Base-by-base conservation (phyloP, 306 rosid genomes). In the Castanopsis chinensis region DNA sequence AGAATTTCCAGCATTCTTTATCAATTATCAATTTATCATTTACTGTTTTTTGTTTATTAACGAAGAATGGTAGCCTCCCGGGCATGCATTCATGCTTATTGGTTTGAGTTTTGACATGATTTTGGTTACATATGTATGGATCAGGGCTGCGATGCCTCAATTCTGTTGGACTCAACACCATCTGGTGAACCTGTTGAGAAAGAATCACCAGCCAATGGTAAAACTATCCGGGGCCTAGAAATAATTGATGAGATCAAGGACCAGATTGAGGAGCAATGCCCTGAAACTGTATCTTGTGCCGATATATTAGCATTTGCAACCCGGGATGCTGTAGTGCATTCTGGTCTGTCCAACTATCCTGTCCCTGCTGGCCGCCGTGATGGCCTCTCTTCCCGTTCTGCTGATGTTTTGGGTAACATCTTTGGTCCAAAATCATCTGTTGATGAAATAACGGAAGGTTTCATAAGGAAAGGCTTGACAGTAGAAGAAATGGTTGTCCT, bases 111-210 rank as follows among this genome's bases (percentile, higher is more conserved):
- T 30, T 52, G 7, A 13, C 32, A 21, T 61, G 15, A 32, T 59
- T 35, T 20, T 65, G 61, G 15, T 19, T 51, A 28, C 32, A 25
- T n/a, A 20, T 35, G 17, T 45, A 69, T 64, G 28, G 27, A 11
- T 57, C 82, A 93, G 98, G 98, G 97, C 2, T 94, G 98, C 33
- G 98, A 92, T 81, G 92, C 91, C 8, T 94, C 98, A 3, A 5
- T 92, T 67, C 77, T 94, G 85, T 72, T 94, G 78, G 98, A 92
- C 72, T 23, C 51, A 13, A 19, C 85, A 3, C 81, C 70, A 8
- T 8, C 68, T 0, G 81, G 83, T 1, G 87, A 84, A 1, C 67
- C 58, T 0, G 90, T 90, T 10, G 97, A 94, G 83, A 94, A 89
- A 76, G 6, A 19, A 19, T 77, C 97, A 18, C n/a, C 57, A 15